Conservation (phyloP, 768 basidiomycete species). For the Dioszegia hungarica region DNA sequence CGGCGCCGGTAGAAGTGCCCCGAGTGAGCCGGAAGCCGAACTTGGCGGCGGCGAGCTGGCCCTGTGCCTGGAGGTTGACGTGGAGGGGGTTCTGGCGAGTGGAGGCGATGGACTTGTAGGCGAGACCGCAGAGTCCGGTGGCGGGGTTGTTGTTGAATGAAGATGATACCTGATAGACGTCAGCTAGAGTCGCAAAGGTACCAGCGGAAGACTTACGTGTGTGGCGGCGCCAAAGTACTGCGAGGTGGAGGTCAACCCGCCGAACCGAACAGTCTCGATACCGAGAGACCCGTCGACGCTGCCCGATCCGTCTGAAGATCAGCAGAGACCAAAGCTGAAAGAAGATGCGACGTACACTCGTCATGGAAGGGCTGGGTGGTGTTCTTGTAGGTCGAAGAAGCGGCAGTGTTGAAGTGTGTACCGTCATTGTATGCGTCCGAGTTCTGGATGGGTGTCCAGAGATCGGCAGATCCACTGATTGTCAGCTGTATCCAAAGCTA, state of each 20-base stretch:
- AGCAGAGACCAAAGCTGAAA: not conserved
- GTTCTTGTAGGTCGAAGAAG: conserved; percentile 4
- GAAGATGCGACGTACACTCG: not conserved
- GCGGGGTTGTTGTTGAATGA: conserved; percentile 8
- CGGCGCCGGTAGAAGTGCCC: conserved; percentile 1
- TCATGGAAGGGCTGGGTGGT: not conserved
- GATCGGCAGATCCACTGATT: conserved; percentile 1
- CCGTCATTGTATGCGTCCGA: conserved; percentile 9
- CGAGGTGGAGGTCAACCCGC: not conserved
- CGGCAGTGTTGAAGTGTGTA: conserved; percentile 7
- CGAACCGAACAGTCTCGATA: conserved; percentile 6
- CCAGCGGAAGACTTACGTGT: too few relatives aligned
- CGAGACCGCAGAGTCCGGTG: conserved; percentile 10
- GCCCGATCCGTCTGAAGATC: conserved; percentile 3
- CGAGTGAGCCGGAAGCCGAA: conserved; percentile 10
- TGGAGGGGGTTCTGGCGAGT: conserved; percentile 1
- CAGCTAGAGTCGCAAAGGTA: too few relatives aligned
- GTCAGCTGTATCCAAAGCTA: not conserved
- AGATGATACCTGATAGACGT: too few relatives aligned
- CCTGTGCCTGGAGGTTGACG: not conserved
- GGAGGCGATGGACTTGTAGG: conserved; percentile 5
- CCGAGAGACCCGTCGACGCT: not conserved
- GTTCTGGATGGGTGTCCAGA: conserved; percentile 1
- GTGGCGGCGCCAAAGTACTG: conserved; percentile 12
- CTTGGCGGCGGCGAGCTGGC: not conserved